phyloP scores from a whole-genome alignment of 129 eudicot species.

The Gnaphalium uliginosum region DNA sequence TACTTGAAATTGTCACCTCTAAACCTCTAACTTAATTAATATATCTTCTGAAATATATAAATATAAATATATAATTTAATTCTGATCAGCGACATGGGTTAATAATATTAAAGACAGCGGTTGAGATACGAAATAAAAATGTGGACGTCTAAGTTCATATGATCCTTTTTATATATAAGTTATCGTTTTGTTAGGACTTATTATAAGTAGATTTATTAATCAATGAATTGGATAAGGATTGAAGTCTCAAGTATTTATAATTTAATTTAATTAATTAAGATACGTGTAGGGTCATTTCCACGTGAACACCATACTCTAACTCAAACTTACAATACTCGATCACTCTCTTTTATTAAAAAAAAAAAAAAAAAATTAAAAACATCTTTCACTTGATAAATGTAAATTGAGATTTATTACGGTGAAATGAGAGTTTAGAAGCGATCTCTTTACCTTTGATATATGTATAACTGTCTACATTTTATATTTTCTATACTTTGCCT shows the following conservation, averaged over 20 bases:
- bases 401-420: too few relatives aligned
- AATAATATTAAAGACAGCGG: background rate
- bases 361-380: too few relatives aligned
- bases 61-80: background rate
- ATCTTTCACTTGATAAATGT: too few relatives aligned
- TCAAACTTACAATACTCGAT: background rate
- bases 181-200: background rate
- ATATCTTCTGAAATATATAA: background rate
- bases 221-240: conserved; percentile 29
- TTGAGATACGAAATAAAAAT: conserved; percentile 21
- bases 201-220: background rate
- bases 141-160: conserved; percentile 33
- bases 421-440: too few relatives aligned
- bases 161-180: conserved; percentile 8
- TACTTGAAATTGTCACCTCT: too few relatives aligned
- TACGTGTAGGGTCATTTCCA: conserved; percentile 57
- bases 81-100: background rate
- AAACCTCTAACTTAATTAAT: too few relatives aligned
- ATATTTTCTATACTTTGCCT: too few relatives aligned
- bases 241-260: conserved; percentile 7
- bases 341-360: background rate
- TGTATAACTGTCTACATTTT: too few relatives aligned
- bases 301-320: conserved; percentile 52
- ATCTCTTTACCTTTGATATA: too few relatives aligned
- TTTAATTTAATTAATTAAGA: background rate